Percentiles rank a stretch among this genome's conserved stretches.
Conservation (phyloP, 2,329 filamentous ascomycete species). For the Ascochyta rabiei region DNA sequence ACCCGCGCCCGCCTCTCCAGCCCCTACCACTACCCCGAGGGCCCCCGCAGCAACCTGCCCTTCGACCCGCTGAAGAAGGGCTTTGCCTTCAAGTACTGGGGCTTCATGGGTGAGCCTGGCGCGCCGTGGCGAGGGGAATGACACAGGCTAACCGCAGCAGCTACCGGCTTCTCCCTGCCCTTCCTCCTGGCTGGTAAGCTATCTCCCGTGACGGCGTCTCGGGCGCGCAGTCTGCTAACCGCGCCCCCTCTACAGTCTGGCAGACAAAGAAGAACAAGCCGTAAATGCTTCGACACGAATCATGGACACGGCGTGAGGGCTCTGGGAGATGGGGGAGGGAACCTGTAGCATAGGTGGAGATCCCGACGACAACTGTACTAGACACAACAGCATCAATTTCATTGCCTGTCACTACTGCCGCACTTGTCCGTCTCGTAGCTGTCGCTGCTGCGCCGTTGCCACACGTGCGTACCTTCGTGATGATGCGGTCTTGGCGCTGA, state of each 20-base stretch:
- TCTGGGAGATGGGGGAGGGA: constrained; percentile 25
- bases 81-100: constrained; percentile 85
- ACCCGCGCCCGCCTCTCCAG: constrained; percentile 84
- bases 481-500: constrained; percentile 17
- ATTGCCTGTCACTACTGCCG: constrained; percentile 35
- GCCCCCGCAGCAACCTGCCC: constrained; percentile 90
- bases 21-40: constrained; percentile 98
- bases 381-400: constrained; percentile 45
- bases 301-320: constrained; percentile 24
- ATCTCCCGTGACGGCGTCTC: not conserved
- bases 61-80: constrained; percentile 93
- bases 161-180: constrained; percentile 63
- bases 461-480: constrained; percentile 13
- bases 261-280: constrained; percentile 68
- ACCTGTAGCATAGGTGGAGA: constrained; percentile 43
- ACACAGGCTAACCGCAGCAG: constrained; percentile 54
- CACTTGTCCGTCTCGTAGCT: constrained; percentile 2
- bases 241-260: constrained; percentile 59
- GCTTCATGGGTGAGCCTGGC: constrained; percentile 69
- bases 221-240: constrained; percentile 26
- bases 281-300: constrained; percentile 25
- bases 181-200: constrained; percentile 69
- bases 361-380: constrained; percentile 39
- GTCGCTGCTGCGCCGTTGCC: constrained; percentile 4
- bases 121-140: not conserved